Conservation (phyloP, 768 basidiomycete genomes). For the Hericium rajendrae region DNA sequence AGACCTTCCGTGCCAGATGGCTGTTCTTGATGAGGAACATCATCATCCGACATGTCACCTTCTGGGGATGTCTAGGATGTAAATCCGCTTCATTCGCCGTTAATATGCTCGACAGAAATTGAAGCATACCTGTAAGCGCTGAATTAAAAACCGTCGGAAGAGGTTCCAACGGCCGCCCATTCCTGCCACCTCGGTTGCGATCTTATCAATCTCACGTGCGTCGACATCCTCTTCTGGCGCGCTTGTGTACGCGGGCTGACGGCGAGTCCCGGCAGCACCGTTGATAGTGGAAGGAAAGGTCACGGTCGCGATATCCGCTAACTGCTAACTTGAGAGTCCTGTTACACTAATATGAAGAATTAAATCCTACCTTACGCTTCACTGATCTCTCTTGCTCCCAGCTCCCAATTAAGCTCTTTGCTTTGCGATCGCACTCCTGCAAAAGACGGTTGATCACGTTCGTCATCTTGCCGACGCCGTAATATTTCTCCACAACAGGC, state of each 20-base stretch:
- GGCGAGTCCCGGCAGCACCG: slow-evolving; percentile 5
- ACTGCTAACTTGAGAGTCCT: slow-evolving; percentile 17
- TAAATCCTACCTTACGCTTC: slow-evolving; percentile 55
- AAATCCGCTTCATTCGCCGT: too few relatives aligned
- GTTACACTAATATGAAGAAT: neutral
- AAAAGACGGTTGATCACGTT: slow-evolving; percentile 66
- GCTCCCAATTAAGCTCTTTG: slow-evolving; percentile 59
- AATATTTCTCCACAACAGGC: slow-evolving; percentile 96
- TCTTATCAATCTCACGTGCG: slow-evolving; percentile 84
- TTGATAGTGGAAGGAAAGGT: slow-evolving; percentile 11
- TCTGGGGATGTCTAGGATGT: neutral
- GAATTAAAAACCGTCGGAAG: slow-evolving; percentile 79
- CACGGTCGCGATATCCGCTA: slow-evolving; percentile 25
- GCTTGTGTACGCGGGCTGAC: neutral
- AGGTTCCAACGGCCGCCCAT: slow-evolving; percentile 91
- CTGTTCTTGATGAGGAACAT: neutral
- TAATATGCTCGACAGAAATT: neutral
- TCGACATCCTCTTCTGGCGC: slow-evolving; percentile 56
- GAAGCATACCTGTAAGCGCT: slow-evolving; percentile 50
- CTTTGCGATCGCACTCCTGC: slow-evolving; percentile 81
- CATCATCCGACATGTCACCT: neutral
- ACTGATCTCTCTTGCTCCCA: slow-evolving; percentile 91
- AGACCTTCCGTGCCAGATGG: slow-evolving; percentile 7
- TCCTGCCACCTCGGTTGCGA: slow-evolving; percentile 78
- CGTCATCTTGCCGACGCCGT: slow-evolving; percentile 82